A percentile compares a stretch with the other conserved stretches of the same genome.
phyloP scores from a whole-genome alignment of 768 basidiomycete species.

The Symmetrospora coprosmae region DNA sequence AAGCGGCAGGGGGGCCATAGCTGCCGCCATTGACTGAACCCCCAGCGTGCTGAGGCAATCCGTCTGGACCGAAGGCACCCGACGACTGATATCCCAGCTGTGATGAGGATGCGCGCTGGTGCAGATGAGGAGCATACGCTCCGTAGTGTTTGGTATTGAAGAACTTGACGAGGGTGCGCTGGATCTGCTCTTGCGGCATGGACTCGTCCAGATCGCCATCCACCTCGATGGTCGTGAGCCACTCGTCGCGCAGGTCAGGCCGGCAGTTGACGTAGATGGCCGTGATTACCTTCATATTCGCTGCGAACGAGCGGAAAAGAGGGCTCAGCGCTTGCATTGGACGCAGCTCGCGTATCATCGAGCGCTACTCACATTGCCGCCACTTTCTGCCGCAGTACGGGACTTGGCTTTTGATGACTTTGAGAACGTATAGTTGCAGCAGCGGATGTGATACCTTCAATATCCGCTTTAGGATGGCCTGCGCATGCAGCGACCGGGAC shows the following conservation, averaged over 20 bases:
- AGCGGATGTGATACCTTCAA: slow-evolving; percentile 84
- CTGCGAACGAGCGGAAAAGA: slow-evolving; percentile 41
- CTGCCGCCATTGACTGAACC: slow-evolving; percentile 26
- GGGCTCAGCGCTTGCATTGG: no score
- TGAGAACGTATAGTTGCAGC: slow-evolving; percentile 84
- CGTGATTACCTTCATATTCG: slow-evolving; percentile 99
- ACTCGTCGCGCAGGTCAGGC: slow-evolving; percentile 91
- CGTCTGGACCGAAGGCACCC: slow-evolving; percentile 46
- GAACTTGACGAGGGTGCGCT: slow-evolving; percentile 85
- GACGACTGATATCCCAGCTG: slow-evolving; percentile 40
- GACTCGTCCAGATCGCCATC: slow-evolving; percentile 78
- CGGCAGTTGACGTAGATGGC: slow-evolving; percentile 94
- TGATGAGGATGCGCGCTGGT: slow-evolving; percentile 65
- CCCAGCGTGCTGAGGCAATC: slow-evolving; percentile 33
- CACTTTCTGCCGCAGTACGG: slow-evolving; percentile 96
- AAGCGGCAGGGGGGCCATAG: slow-evolving; percentile 26
- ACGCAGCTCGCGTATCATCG: not conserved
- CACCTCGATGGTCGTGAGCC: slow-evolving; percentile 83
- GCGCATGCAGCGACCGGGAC: not conserved
- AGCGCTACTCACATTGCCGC: slow-evolving; percentile 79
- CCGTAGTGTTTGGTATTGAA: slow-evolving; percentile 90
- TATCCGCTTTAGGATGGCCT: slow-evolving; percentile 93
- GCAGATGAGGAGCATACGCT: slow-evolving; percentile 41
- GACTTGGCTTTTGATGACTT: slow-evolving; percentile 96
- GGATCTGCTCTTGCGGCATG: slow-evolving; percentile 86